Conservation (phyloP, 179 eudicot species). For the Silene noctiflora region DNA sequence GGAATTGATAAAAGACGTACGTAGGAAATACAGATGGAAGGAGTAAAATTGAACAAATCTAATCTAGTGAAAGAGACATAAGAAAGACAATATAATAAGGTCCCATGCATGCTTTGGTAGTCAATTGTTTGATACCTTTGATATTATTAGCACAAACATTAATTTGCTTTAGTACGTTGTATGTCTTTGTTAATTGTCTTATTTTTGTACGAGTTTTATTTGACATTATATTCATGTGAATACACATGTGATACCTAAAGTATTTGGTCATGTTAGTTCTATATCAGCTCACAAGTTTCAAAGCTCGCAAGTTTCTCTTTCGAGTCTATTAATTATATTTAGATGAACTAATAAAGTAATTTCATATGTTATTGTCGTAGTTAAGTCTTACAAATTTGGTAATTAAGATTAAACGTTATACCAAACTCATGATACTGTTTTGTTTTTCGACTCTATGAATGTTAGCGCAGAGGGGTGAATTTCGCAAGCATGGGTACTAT, state of each 20-base stretch:
- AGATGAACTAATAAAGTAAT: not conserved
- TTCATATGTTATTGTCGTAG: no score
- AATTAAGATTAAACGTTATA: no score
- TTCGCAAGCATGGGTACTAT: no score
- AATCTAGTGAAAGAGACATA: conserved; percentile 2
- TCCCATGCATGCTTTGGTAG: conserved; percentile 7
- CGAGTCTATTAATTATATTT: not conserved
- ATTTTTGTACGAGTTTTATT: not conserved
- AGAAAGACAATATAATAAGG: conserved; percentile 12
- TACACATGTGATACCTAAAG: conserved; percentile 7
- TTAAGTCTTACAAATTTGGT: no score
- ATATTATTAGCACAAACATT: conserved; percentile 4
- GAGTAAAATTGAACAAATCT: not conserved
- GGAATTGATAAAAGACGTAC: not conserved
- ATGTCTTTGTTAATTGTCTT: not conserved
- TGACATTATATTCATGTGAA: conserved; percentile 1
- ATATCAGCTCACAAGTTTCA: not conserved
- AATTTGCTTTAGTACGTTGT: not conserved
- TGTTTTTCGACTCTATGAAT: no score
- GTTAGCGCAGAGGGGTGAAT: no score
- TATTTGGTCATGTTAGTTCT: not conserved
- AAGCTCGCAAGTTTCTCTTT: not conserved
- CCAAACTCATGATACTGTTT: no score
- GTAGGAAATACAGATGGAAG: not conserved
- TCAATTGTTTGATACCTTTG: conserved; percentile 10